Evolutionary conservation across 1,139 yeast genomes (phyloP), one percentile per base, ranked within the genome.

Genomic region (Petasospora rhodanensis): DNA sequence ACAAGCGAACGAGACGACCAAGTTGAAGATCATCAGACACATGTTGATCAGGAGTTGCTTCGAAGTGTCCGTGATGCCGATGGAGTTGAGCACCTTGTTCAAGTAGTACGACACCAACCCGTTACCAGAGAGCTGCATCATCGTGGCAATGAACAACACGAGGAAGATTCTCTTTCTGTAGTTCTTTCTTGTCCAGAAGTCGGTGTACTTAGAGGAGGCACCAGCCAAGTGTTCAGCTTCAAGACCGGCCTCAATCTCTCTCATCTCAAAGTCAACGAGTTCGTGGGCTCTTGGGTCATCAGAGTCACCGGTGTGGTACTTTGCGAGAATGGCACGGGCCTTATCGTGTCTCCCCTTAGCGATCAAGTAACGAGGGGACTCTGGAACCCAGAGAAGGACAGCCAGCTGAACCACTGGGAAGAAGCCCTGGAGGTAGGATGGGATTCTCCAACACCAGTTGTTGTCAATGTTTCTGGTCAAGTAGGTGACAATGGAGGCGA

Each of bases 311-410:
- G 79, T 59, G 43, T 66, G 42, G 31, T 45, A 46, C 32, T 58
- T 60, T 15, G 43, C 33, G 36, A 68, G 54, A 31, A 61, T 35
- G 37, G 56, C 49, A 58, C 66, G 69, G 17, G 89, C 91, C 38
- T 70, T 70, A n/a, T 67, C 80, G 31, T 70, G 58, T 36, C 59
- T 59, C 38, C 68, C 75, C 33, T 58, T 64, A 37, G 75, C 71
- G 38, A 79, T 68, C 52, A 70, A 68, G 59, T 61, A 82, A 62
- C 93, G 72, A 44, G 91, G 89, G 23, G 89, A 76, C 59, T 82
- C 93, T 35, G 93, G 93, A 54, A 66, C 44, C 25, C 22, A 16
- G 17, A 19, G 16, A 10, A 32, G 20, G 20, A 21, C 12, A 12
- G n/a, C n/a, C 12, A 24, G 11, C 20, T 24, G 30, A 7, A 25